A percentile compares a stretch with the other conserved stretches of the same genome.
These are phyloP conservation scores for Durotheca rogersii DNA, from an alignment of 495 filamentous ascomycete genomes.

Conservation along the genomic window DNA sequence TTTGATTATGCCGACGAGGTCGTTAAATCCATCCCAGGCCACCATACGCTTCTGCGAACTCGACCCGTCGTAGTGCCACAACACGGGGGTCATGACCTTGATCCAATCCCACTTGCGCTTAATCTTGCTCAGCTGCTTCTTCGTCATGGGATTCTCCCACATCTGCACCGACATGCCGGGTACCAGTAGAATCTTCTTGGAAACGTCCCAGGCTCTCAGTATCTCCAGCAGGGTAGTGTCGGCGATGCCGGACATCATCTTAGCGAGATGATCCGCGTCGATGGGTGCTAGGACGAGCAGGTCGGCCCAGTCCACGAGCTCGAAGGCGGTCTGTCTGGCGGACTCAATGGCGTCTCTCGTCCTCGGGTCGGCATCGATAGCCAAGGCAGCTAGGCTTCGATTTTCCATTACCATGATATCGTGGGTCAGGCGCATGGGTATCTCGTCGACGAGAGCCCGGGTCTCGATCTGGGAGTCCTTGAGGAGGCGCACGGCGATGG, in stretches of 20 bases:
- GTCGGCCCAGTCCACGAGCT: constrained; percentile 85
- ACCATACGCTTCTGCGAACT: constrained; percentile 49
- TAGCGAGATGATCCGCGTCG: constrained; percentile 74
- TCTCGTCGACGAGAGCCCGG: constrained; percentile 55
- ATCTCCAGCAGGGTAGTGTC: constrained; percentile 73
- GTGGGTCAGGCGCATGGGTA: constrained; percentile 52
- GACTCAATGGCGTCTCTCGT: constrained; percentile 46
- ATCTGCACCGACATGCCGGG: constrained; percentile 79
- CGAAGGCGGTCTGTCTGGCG: constrained; percentile 57
- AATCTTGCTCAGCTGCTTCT: constrained; percentile 78
- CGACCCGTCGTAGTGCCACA: constrained; percentile 67
- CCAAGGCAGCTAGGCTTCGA: constrained; percentile 34
- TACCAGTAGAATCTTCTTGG: constrained; percentile 77
- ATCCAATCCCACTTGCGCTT: constrained; percentile 81
- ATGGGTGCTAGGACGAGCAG: constrained; percentile 80
- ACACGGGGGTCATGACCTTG: constrained; percentile 64
- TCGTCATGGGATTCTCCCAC: constrained; percentile 86
- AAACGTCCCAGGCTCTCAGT: constrained; percentile 77
- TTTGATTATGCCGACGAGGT: constrained; percentile 64
- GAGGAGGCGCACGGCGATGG: constrained; percentile 55
- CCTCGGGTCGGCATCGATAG: constrained; percentile 30
- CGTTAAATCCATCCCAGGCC: constrained; percentile 67
- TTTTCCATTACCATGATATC: constrained; percentile 54
- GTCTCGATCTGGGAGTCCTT: constrained; percentile 56
- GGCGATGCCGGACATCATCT: constrained; percentile 78